Evolutionary conservation across 805 yeast genomes (phyloP).

Genomic region (Debaryomyces maramus): DNA sequence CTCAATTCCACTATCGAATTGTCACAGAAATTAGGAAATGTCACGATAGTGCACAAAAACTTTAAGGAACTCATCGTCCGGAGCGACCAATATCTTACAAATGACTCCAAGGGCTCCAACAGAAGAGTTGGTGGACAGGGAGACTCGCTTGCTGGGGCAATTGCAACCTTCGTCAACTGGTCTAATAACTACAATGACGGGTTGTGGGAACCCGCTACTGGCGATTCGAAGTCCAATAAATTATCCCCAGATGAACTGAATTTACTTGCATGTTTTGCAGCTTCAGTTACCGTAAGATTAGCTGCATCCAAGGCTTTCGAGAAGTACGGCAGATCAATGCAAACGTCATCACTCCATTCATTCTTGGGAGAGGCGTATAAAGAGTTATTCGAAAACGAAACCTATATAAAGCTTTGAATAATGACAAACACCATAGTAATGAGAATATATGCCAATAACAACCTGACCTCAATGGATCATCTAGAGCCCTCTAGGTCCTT

Average conservation of each 20-base stretch:
- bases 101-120: slow-evolving; percentile 58
- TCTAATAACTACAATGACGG: slow-evolving; percentile 58
- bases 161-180: slow-evolving; percentile 86
- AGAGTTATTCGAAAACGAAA: slow-evolving; percentile 38
- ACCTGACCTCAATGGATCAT: too few species aligned
- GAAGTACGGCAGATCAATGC: slow-evolving; percentile 72
- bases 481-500: too few species aligned
- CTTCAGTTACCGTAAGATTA: slow-evolving; percentile 61
- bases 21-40: slow-evolving; percentile 53
- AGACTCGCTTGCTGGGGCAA: slow-evolving; percentile 82
- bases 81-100: slow-evolving; percentile 43
- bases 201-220: slow-evolving; percentile 50
- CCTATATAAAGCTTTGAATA: slow-evolving; percentile 14
- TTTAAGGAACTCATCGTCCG: slow-evolving; percentile 59
- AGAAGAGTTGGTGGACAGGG: slow-evolving; percentile 97
- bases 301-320: slow-evolving; percentile 67
- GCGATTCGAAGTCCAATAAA: slow-evolving; percentile 33
- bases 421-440: not conserved
- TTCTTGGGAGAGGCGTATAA: slow-evolving; percentile 63
- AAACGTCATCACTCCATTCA: slow-evolving; percentile 77
- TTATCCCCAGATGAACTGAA: slow-evolving; percentile 30
- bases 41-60: slow-evolving; percentile 77
- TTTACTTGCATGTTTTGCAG: slow-evolving; percentile 69
- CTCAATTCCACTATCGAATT: slow-evolving; percentile 39
- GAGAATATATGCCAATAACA: not conserved